Conservation (phyloP, 495 filamentous ascomycete genomes). For the Pseudoneurospora amorphoporcata region DNA sequence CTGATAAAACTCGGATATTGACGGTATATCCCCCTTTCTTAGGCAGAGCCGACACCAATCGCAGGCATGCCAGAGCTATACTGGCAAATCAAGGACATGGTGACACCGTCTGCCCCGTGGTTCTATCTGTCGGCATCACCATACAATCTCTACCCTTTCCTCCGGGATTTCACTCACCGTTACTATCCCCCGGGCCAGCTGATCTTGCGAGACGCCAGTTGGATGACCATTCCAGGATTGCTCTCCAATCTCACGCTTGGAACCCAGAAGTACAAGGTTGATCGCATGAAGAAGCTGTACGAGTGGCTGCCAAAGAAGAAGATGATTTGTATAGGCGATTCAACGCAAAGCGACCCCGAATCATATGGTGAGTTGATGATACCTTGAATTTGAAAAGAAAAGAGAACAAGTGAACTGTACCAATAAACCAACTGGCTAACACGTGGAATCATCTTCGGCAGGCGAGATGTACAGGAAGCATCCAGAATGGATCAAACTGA, state of each 20-base stretch:
- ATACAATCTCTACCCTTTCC: slow-evolving; percentile 87
- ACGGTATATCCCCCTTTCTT: slow-evolving; percentile 4
- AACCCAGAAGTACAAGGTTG: slow-evolving; percentile 80
- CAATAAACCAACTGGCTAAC: not conserved
- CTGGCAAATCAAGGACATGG: slow-evolving; percentile 42
- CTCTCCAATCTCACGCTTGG: slow-evolving; percentile 69
- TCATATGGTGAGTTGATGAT: slow-evolving; percentile 56
- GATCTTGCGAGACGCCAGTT: slow-evolving; percentile 76
- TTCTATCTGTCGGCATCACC: slow-evolving; percentile 93
- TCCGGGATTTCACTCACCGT: slow-evolving; percentile 57
- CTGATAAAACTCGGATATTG: not conserved
- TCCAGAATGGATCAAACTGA: slow-evolving; percentile 64
- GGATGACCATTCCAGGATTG: slow-evolving; percentile 75
- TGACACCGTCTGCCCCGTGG: slow-evolving; percentile 56
- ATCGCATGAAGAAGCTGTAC: slow-evolving; percentile 66
- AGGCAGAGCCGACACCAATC: slow-evolving; percentile 49
- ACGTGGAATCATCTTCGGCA: slow-evolving; percentile 4
- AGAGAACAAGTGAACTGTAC: not conserved
- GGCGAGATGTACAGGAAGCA: slow-evolving; percentile 34
- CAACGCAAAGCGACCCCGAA: slow-evolving; percentile 86
- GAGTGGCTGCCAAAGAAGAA: slow-evolving; percentile 65
- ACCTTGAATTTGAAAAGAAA: not conserved
- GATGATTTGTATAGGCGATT: slow-evolving; percentile 80
- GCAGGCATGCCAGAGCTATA: slow-evolving; percentile 82
- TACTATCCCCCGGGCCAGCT: slow-evolving; percentile 71